Conservation (phyloP, 208 protist species). For the Trypanosoma caninum region DNA sequence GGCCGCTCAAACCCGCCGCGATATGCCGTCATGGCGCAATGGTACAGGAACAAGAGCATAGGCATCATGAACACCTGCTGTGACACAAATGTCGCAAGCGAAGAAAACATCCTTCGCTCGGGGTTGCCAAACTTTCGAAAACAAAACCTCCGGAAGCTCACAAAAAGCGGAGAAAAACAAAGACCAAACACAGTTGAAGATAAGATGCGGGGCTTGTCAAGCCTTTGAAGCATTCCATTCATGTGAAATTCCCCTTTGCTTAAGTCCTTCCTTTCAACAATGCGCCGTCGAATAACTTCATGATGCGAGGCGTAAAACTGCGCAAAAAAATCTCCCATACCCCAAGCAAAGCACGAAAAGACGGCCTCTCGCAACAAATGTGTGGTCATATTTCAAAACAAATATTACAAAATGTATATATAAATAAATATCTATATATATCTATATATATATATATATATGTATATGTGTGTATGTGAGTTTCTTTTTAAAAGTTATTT, state of each 20-base stretch:
- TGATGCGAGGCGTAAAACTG: slow-evolving; percentile 71
- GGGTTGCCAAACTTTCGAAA: slow-evolving; percentile 32
- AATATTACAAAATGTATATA: too few relatives aligned
- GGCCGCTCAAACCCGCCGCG: slow-evolving; percentile 56
- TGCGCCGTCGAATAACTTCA: slow-evolving; percentile 37
- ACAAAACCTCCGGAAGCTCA: slow-evolving; percentile 24
- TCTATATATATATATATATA: slow-evolving; percentile 4
- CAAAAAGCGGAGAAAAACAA: slow-evolving; percentile 22
- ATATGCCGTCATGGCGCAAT: slow-evolving; percentile 58
- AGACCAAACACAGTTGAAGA: slow-evolving; percentile 51
- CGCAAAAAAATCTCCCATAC: slow-evolving; percentile 60
- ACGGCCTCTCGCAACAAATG: background rate
- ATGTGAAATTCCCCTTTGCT: slow-evolving; percentile 27
- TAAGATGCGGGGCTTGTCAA: slow-evolving; percentile 51
- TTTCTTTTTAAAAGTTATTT: too few relatives aligned
- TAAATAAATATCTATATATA: slow-evolving; percentile 1
- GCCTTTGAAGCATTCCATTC: slow-evolving; percentile 46
- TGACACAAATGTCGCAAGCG: slow-evolving; percentile 39
- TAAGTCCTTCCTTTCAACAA: slow-evolving; percentile 34
- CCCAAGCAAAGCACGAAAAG: slow-evolving; percentile 32
- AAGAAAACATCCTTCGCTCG: slow-evolving; percentile 25
- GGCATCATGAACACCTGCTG: slow-evolving; percentile 76
- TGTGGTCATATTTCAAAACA: background rate
- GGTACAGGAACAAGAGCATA: slow-evolving; percentile 55
- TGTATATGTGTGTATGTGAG: too few relatives aligned